Conservation (phyloP, 441 rosid genomes). For the Raphanus hybrid region DNA sequence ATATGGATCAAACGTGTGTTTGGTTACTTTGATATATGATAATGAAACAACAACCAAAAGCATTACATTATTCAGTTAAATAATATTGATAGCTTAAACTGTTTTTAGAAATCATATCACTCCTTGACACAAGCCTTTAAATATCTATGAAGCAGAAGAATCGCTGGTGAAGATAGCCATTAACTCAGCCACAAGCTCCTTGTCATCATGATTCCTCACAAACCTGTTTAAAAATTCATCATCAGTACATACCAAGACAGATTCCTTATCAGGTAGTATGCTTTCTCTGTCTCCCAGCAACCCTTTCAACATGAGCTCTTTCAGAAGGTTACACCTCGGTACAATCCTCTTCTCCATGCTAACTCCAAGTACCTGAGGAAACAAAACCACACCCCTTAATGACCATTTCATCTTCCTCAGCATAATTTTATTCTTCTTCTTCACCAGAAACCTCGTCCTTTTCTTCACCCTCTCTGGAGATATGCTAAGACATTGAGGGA, state of each 20-base stretch:
- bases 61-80: too few relatives aligned
- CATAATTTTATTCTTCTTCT: constrained; percentile 10
- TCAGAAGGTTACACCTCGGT: constrained; percentile 43
- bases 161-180: constrained; percentile 23
- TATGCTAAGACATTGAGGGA: not conserved
- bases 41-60: too few relatives aligned
- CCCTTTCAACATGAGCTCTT: constrained; percentile 29
- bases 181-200: constrained; percentile 33
- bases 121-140: not conserved
- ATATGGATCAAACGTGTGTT: too few relatives aligned
- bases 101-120: too few relatives aligned
- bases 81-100: too few relatives aligned
- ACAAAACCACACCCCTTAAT: not conserved
- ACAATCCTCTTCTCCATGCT: constrained; percentile 41
- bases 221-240: constrained; percentile 32
- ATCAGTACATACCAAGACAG: constrained; percentile 4
- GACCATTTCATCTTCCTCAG: constrained; percentile 39
- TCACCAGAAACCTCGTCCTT: constrained; percentile 36
- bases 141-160: not conserved
- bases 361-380: not conserved
- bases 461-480: constrained; percentile 21
- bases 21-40: too few relatives aligned
- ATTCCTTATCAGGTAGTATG: constrained; percentile 1
- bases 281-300: constrained; percentile 12
- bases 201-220: constrained; percentile 30